Evolutionary conservation across 2,329 filamentous ascomycete genomes (phyloP).

Genomic region (Penicillium crustosum): DNA sequence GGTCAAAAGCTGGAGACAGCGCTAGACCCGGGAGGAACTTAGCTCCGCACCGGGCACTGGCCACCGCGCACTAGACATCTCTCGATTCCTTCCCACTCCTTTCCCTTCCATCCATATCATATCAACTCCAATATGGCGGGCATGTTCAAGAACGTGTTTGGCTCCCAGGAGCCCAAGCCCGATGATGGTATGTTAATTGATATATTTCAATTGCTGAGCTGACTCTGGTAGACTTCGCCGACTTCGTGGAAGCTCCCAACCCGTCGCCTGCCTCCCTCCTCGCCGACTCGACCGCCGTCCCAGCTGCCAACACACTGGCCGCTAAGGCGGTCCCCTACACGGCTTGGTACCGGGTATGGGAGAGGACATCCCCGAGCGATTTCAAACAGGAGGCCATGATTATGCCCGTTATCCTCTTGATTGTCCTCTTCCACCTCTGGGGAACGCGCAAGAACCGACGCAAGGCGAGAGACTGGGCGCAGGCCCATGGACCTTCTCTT

Average conservation of each 20-base stretch:
- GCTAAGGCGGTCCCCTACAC: slow-evolving; percentile 68
- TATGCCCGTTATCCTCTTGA: slow-evolving; percentile 68
- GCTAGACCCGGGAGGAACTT: slow-evolving; percentile 45
- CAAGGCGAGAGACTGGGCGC: slow-evolving; percentile 78
- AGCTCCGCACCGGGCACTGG: slow-evolving; percentile 22
- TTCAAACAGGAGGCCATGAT: slow-evolving; percentile 87
- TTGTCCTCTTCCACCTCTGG: slow-evolving; percentile 77
- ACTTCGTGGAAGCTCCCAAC: slow-evolving; percentile 79
- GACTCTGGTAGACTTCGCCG: slow-evolving; percentile 75
- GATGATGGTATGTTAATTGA: slow-evolving; percentile 38
- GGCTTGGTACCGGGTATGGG: slow-evolving; percentile 96
- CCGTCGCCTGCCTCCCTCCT: slow-evolving; percentile 56
- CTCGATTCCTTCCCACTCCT: slow-evolving; percentile 24
- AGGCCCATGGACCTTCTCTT: slow-evolving; percentile 69
- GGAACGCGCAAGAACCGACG: slow-evolving; percentile 76
- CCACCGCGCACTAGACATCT: slow-evolving; percentile 9
- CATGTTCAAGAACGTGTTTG: slow-evolving; percentile 43
- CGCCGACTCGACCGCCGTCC: slow-evolving; percentile 40
- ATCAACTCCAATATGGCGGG: slow-evolving; percentile 35
- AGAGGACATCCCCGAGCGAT: slow-evolving; percentile 78
- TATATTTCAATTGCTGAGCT: slow-evolving; percentile 13
- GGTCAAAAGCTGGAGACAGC: slow-evolving; percentile 36
- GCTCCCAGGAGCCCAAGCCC: slow-evolving; percentile 33
- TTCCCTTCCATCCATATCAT: slow-evolving; percentile 23
- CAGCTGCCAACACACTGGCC: slow-evolving; percentile 49